Base-by-base conservation (phyloP, 495 filamentous ascomycete species). In the Parathielavia appendiculata region DNA sequence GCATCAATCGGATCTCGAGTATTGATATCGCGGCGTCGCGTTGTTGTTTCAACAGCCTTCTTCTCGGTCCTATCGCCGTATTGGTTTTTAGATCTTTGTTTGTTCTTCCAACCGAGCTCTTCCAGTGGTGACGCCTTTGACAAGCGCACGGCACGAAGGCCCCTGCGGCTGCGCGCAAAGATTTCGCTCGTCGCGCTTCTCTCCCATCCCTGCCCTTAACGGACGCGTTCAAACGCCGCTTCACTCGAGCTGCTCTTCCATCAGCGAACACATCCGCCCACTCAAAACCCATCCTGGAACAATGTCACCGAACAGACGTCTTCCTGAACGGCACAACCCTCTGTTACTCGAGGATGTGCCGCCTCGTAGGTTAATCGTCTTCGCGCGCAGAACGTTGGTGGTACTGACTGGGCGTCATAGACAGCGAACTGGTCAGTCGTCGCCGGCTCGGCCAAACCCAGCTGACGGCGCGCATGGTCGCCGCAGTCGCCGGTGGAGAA, bases 381-480 rank as follows among this genome's bases (percentile, higher is more conserved):
- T 16, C 39, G 49, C 38, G 26, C 30, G 39, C 44, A 54, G 55
- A 73, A 73, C 57, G 72, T 72, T 74, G 66, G 70, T 69, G 4
- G 4, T 10, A 32, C 52, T 63, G 39, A 51, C 41, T 26, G 14
- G 5, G 5, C 35, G 66, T 61, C 66, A 59, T 67, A 96, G 91
- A 91, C 75, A 79, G 85, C 59, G 86, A 91, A 56, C 87, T 98
- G 45, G 85, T 95, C 61, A 76, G 83, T 67, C 86, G 90, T 67
- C 88, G 93, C 66, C 86, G 91, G 51, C 79, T 97, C 26, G 95
- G 93, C 40, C 91, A 95, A 75, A 97, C 93, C 8, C 85, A 95
- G 69, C 79, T 97, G 55, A 81, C 85, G 16, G 86, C 90, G n/a
- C 92, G 90, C 73, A 78, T 79, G 74, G 80, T 66, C 79, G 82